Percentiles rank a stretch among this genome's conserved stretches.
Evolutionary conservation across 495 filamentous ascomycete genomes (phyloP).

Genomic region (Neurospora hispaniola): DNA sequence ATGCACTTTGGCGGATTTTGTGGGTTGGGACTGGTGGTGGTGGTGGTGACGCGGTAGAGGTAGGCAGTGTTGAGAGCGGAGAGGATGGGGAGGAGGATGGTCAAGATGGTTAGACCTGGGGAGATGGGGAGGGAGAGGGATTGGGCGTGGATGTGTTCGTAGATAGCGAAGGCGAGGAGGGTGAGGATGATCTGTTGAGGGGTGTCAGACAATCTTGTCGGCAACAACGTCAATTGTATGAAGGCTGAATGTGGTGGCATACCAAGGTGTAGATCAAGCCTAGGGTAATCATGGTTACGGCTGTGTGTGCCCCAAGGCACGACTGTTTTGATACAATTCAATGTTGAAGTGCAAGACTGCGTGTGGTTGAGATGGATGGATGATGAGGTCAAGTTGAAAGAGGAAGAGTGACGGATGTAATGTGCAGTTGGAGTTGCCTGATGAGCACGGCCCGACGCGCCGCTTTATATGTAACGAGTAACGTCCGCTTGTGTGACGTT

Average conservation of each 20-base stretch:
- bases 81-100: slow-evolving; percentile 42
- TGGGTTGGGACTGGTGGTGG: not conserved
- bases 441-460: too few species aligned
- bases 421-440: not conserved
- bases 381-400: not conserved
- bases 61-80: slow-evolving; percentile 29
- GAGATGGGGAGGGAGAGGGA: slow-evolving; percentile 43
- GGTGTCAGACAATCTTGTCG: not conserved
- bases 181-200: slow-evolving; percentile 9
- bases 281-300: slow-evolving; percentile 1
- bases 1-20: not conserved
- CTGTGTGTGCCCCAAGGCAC: not conserved
- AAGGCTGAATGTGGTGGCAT: not conserved
- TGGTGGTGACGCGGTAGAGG: slow-evolving; percentile 8
- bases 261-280: slow-evolving; percentile 5
- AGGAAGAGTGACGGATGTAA: not conserved
- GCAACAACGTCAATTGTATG: not conserved
- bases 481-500: not conserved
- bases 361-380: not conserved
- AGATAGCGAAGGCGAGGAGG: slow-evolving; percentile 26
- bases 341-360: not conserved
- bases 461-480: too few species aligned
- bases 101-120: slow-evolving; percentile 33
- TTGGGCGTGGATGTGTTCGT: slow-evolving; percentile 36
- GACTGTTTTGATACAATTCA: not conserved